Evolutionary conservation across 1,284 basidiomycete species (phyloP).

Genomic region (Inonotus hispidus): DNA sequence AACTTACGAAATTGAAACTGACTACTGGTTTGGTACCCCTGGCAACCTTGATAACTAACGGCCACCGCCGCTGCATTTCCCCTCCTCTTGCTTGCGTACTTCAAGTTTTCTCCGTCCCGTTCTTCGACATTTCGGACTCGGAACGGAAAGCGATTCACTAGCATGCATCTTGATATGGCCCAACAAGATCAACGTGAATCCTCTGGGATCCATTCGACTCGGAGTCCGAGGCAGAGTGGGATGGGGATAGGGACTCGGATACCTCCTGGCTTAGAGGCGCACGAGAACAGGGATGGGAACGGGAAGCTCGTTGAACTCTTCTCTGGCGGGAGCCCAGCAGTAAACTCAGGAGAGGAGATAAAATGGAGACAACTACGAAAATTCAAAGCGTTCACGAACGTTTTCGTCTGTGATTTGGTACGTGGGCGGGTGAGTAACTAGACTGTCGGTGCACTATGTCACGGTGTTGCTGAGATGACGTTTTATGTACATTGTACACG

Average conservation of each 20-base stretch:
- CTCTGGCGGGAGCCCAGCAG: conserved; percentile 4
- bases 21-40: too few relatives aligned
- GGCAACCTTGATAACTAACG: too few relatives aligned
- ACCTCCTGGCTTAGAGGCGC: conserved; percentile 8
- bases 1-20: too few relatives aligned
- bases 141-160: too few relatives aligned
- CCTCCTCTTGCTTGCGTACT: background rate
- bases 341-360: background rate
- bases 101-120: background rate
- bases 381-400: conserved; percentile 18
- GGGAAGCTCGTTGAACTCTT: background rate
- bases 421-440: conserved; percentile 15
- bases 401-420: conserved; percentile 14
- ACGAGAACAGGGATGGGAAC: background rate
- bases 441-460: too few relatives aligned
- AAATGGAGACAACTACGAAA: conserved; percentile 7
- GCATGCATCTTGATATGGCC: too few relatives aligned
- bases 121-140: background rate
- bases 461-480: too few relatives aligned
- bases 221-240: background rate
- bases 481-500: too few relatives aligned
- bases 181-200: background rate
- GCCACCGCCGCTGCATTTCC: too few relatives aligned
- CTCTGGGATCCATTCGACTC: too few relatives aligned
- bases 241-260: background rate